Conservation (phyloP, 2,329 filamentous ascomycete species). For the Botryotinia calthae region DNA sequence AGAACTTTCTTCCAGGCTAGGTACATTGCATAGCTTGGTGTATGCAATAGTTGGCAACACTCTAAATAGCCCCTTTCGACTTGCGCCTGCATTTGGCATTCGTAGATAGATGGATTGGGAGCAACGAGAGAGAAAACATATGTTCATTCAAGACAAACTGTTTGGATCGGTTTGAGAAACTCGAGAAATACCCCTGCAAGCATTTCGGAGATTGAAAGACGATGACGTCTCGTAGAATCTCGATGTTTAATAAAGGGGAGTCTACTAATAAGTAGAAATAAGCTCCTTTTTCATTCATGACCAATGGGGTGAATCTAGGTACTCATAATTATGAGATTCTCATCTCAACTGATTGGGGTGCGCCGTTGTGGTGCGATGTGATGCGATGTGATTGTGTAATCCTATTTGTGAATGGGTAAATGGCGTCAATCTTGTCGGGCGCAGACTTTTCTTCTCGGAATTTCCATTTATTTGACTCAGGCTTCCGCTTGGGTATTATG, state of each 20-base stretch:
- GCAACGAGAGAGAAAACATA: neutral
- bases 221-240: neutral
- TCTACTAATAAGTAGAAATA: neutral
- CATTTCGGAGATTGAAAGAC: neutral
- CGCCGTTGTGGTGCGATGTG: neutral
- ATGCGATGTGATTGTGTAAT: neutral
- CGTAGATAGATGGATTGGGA: neutral
- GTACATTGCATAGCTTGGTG: neutral
- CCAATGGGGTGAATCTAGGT: neutral
- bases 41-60: neutral
- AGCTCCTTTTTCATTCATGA: neutral
- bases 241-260: neutral
- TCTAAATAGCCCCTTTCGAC: neutral
- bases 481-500: neutral
- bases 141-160: neutral
- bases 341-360: neutral
- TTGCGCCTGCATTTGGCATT: neutral
- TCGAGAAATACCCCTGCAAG: neutral
- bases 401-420: neutral
- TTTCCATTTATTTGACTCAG: neutral
- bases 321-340: neutral
- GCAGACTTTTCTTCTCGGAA: neutral
- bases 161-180: neutral
- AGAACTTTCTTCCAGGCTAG: neutral
- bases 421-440: constrained; percentile 11